Base-by-base conservation (phyloP, 306 rosid species). In the Crotalaria pallida region DNA sequence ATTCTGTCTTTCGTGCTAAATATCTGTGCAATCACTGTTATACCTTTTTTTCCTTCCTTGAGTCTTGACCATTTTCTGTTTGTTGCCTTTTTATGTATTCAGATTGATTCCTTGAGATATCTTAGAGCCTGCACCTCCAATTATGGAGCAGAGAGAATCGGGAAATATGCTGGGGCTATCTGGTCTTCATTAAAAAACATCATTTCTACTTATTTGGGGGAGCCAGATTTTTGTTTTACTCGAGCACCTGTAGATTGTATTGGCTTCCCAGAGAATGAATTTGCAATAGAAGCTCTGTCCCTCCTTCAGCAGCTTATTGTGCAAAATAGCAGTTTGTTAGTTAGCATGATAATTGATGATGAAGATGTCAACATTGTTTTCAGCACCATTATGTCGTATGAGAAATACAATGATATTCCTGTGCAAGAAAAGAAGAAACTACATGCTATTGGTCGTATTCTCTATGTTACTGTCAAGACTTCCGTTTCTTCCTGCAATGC, bases 41-140 rank as follows among this genome's bases (percentile, higher is more conserved):
- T 38, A 22, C 29, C 16, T n/a, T 64, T 74, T 69, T 41, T 7
- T 47, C 24, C 13, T n/a, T n/a, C n/a, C n/a, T n/a, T n/a, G n/a
- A n/a, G n/a, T n/a, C n/a, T 12, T 49, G 40, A 58, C 33, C 55
- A 51, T 43, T 68, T 68, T 22, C 52, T 62, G 19, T 48, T 15
- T 72, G 65, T 59, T 78, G 69, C 26, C 50, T 74, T 77, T 72
- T 44, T 58, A 15, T 68, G 65, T 69, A 69, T 33, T 58, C 84
- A 94, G 98, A 83, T 94, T 63, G 98, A 94, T 83, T 94, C 98
- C 69, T 79, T 94, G 76, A 89, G 83, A 83, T 94, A 94, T 86
- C 91, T 94, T 18, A 84, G 72, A 50, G 84, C 36, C 18, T 90
- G 97, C 80, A 75, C 82, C 11, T 41, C 77, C 56, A 86, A 80